Evolutionary conservation across 1,139 yeast species (phyloP).

Genomic region (Suhomyces terraborum): DNA sequence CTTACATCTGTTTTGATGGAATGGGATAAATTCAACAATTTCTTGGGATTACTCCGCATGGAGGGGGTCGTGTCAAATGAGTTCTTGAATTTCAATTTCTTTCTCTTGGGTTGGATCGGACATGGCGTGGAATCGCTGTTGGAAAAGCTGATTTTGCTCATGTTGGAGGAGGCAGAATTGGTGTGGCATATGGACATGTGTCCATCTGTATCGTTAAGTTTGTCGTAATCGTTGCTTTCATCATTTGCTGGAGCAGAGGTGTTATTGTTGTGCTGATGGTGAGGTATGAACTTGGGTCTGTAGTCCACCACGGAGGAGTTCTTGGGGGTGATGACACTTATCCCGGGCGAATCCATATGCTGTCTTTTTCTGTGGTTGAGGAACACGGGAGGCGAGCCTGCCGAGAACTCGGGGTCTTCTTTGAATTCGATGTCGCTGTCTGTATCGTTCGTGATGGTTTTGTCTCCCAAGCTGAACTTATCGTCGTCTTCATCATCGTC

Average conservation of each 20-base stretch:
- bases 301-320: slow-evolving; percentile 4
- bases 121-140: slow-evolving; percentile 30
- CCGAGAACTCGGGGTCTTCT: slow-evolving; percentile 12
- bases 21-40: slow-evolving; percentile 22
- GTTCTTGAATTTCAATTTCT: slow-evolving; percentile 20
- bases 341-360: slow-evolving; percentile 20
- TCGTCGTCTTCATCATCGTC: slow-evolving; percentile 15
- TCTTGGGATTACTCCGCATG: slow-evolving; percentile 16
- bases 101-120: slow-evolving; percentile 27
- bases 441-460: slow-evolving; percentile 21
- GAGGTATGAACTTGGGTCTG: slow-evolving; percentile 12
- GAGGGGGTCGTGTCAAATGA: slow-evolving; percentile 24
- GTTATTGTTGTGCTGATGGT: slow-evolving; percentile 2
- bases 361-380: slow-evolving; percentile 23
- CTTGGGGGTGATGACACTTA: slow-evolving; percentile 20
- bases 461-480: slow-evolving; percentile 17
- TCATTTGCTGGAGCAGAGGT: slow-evolving; percentile 9
- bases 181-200: slow-evolving; percentile 21
- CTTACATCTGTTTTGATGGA: slow-evolving; percentile 20
- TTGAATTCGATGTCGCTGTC: slow-evolving; percentile 20
- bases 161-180: slow-evolving; percentile 17
- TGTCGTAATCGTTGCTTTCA: slow-evolving; percentile 12
- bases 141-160: slow-evolving; percentile 23
- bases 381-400: slow-evolving; percentile 20
- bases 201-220: slow-evolving; percentile 12